These are phyloP conservation scores for Saitozyma sp. DNA, from an alignment of 768 basidiomycete species.

Conservation along the genomic window DNA sequence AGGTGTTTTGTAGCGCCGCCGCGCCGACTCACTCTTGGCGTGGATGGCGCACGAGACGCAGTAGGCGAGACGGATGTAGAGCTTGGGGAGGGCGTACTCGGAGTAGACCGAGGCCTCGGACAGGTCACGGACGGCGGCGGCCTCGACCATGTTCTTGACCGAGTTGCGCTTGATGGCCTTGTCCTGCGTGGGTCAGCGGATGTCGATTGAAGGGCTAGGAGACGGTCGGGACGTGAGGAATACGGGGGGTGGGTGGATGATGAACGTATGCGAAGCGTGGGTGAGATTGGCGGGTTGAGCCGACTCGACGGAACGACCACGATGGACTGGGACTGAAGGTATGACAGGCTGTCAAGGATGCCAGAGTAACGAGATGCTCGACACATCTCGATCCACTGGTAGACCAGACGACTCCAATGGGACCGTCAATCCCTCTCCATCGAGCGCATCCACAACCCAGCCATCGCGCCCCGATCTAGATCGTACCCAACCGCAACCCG, in stretches of 20 bases:
- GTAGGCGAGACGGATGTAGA: constrained; percentile 98
- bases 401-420: not conserved
- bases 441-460: not conserved
- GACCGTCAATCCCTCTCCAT: not conserved
- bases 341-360: not conserved
- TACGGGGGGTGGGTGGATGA: not conserved
- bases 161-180: constrained; percentile 99
- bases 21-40: constrained; percentile 75
- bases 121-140: constrained; percentile 95
- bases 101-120: constrained; percentile 89
- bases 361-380: not conserved
- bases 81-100: constrained; percentile 95
- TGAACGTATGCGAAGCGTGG: not conserved
- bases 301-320: not conserved
- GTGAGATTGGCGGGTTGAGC: not conserved
- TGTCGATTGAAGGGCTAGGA: not conserved
- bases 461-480: not conserved
- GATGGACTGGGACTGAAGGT: not conserved
- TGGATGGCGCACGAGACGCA: constrained; percentile 99
- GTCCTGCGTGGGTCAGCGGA: constrained; percentile 60
- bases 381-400: not conserved
- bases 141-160: constrained; percentile 99
- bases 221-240: not conserved
- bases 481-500: not conserved
- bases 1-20: too few relatives aligned